Conservation (phyloP, 208 protist genomes). For the Angomonas ambiguus region DNA sequence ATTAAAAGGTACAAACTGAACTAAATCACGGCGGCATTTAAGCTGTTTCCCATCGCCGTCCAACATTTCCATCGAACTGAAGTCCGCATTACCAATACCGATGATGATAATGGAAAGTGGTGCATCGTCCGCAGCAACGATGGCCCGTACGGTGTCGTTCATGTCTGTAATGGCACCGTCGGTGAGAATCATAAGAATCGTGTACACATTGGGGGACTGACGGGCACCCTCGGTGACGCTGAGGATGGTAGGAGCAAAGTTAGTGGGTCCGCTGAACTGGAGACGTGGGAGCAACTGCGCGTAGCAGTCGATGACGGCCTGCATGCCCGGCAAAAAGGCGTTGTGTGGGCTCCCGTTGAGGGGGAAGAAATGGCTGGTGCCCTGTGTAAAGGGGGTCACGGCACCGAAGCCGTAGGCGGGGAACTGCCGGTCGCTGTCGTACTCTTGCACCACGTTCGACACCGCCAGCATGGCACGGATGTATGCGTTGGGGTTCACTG, state of each 20-base stretch:
- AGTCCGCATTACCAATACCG: conserved; percentile 86
- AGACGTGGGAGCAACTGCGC: conserved; percentile 24
- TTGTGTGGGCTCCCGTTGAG: conserved; percentile 31
- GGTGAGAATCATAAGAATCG: conserved; percentile 87
- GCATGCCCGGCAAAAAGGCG: conserved; percentile 45
- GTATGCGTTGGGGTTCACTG: conserved; percentile 32
- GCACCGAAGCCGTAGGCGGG: conserved; percentile 49
- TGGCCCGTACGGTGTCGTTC: conserved; percentile 62
- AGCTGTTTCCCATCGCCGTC: conserved; percentile 77
- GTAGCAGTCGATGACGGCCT: conserved; percentile 53
- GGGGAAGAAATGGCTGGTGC: conserved; percentile 54
- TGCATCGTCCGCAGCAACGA: conserved; percentile 59
- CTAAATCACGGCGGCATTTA: conserved; percentile 36
- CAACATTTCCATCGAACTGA: conserved; percentile 81
- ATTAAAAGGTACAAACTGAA: conserved; percentile 75
- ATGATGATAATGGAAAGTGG: conserved; percentile 91
- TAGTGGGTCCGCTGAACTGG: conserved; percentile 52
- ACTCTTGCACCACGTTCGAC: conserved; percentile 38
- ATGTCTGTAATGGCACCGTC: conserved; percentile 88
- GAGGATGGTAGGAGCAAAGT: conserved; percentile 47
- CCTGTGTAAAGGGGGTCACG: conserved; percentile 24
- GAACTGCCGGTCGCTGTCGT: conserved; percentile 44
- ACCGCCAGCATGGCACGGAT: conserved; percentile 38
- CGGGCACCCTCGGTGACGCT: conserved; percentile 22
- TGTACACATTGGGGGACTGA: conserved; percentile 48